These are phyloP conservation scores for Cordyceps militaris DNA, from an alignment of 2,329 filamentous ascomycete genomes.

Conservation along the genomic window DNA sequence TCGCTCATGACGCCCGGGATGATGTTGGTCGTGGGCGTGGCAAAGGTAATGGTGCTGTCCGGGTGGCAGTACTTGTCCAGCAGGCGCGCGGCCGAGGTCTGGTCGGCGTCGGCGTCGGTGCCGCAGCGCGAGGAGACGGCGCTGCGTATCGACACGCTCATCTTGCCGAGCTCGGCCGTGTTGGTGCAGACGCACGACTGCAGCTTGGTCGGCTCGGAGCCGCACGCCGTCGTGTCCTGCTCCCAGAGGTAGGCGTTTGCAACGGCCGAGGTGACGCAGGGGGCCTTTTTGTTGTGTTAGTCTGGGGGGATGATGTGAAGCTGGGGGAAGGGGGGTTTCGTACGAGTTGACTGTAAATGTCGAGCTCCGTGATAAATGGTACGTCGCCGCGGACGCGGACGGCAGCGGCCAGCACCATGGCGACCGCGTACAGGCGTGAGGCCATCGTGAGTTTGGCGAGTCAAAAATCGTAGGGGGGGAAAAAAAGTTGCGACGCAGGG, in stretches of 20 bases:
- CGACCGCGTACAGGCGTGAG: background rate
- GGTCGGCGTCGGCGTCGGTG: slow-evolving; percentile 36
- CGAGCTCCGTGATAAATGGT: slow-evolving; percentile 31
- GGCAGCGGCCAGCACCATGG: background rate
- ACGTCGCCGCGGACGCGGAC: slow-evolving; percentile 15
- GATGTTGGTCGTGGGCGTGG: slow-evolving; percentile 28
- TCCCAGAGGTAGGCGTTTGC: slow-evolving; percentile 32
- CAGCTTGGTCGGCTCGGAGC: slow-evolving; percentile 34
- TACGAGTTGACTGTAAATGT: slow-evolving; percentile 30
- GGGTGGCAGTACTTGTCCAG: slow-evolving; percentile 39
- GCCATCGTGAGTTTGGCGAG: background rate
- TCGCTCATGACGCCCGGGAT: slow-evolving; percentile 38
- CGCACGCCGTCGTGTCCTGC: slow-evolving; percentile 28
- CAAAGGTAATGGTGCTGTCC: slow-evolving; percentile 25
- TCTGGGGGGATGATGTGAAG: background rate
- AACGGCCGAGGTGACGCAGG: slow-evolving; percentile 36
- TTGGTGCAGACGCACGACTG: slow-evolving; percentile 43
- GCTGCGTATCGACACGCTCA: slow-evolving; percentile 24
- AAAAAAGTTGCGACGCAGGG: background rate
- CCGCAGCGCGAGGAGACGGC: slow-evolving; percentile 34
- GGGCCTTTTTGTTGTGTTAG: slow-evolving; percentile 27
- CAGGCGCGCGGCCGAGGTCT: slow-evolving; percentile 33
- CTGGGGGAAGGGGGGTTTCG: background rate
- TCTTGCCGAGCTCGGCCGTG: slow-evolving; percentile 26
- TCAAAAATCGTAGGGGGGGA: background rate